Evolutionary conservation across 805 yeast genomes (phyloP), one percentile per base, ranked within the genome.

Genomic region (Peterozyma xylosa): DNA sequence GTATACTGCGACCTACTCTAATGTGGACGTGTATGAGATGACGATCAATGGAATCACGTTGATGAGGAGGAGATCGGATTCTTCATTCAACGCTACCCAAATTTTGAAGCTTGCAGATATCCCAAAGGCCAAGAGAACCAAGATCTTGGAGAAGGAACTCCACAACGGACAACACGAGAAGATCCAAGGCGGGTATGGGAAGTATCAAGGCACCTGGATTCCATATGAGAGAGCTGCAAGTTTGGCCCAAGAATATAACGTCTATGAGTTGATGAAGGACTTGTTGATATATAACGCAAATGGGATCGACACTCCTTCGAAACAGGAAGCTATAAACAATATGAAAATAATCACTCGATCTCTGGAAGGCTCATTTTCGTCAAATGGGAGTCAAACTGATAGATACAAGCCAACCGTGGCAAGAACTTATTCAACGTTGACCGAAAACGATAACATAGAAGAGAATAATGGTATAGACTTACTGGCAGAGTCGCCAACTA

Each of bases 141-240:
- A 95, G 54, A 88, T 90, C 49, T 72, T 90, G 53, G 98, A 90
- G 59, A 80, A 84, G 55, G 96, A 90, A 50, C 96, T 91, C n/a
- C 96, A 91, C 57, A 76, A 74, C 36, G 96, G 95, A 5, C 64
- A 71, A 15, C 97, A 90, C 60, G 96, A 90, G 56, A 91, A 91
- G 60, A 88, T 90, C 17, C 98, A 90, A 62, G 98, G 98, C 49
- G 98, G 98, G 2, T 90, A 89, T 59, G 98, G 98, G 43, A 82
- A 90, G 57, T 91, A 89, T 62, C 98, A 91, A 62, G 97, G 96
- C 14, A 90, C 97, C 2, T 90, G 96, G 96, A 90, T 90, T 9
- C 97, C 97, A 0, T 63, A 86, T 49, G 78, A 73, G 6, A 77
- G 86, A 41, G 97, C 96, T 1, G 66, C 73, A 11, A 70, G 74